Base-by-base conservation (phyloP, 2,329 filamentous ascomycete genomes). In the Hypoxylon sp. region DNA sequence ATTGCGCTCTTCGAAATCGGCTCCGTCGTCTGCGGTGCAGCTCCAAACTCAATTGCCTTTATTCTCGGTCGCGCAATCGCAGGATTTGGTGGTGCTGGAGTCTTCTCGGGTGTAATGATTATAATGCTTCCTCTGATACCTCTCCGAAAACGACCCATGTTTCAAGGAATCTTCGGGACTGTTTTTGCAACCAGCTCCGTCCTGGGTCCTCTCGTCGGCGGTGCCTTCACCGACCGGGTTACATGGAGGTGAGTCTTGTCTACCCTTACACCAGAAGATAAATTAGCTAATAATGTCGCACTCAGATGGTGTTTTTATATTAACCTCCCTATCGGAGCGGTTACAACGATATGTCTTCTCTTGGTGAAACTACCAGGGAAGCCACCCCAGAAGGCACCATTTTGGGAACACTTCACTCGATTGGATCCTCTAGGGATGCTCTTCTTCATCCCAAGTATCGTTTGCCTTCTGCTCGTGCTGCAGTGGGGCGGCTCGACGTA, bases 401-500 rank as follows among this genome's bases (percentile, higher is more conserved):
- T 80, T 30, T 72, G 72, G 54, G 73, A 80, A 57, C 83, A 86
- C 51, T 71, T 87, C 54, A 77, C 79, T 65, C 81, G 84, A 0
- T 63, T 74, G 54, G 87, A 89, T 59, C 85, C 85, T 0, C 71
- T 88, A 1, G 87, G 88, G 24, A 88, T 85, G 6, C 71, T 84
- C 13, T 81, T 88, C 73, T 85, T 90, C 65, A 74, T 90, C 15
- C 87, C 87, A 0, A 81, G 82, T 30, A 81, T 88, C 39, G 79
- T 89, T 13, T 87, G 82, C 64, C 83, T 90, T 37, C 75, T 90
- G 2, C 77, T 91, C 4, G 87, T 87, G 1, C 78, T 91, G 32
- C 85, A 90, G 70, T 90, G 87, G 87, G 86, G 86, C 53, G 86
- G 86, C 3, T 75, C 74, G 11, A 70, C 65, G 3, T 75, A 87